Base-by-base conservation (phyloP, 2,329 filamentous ascomycete species). In the Alternaria ethzedia region DNA sequence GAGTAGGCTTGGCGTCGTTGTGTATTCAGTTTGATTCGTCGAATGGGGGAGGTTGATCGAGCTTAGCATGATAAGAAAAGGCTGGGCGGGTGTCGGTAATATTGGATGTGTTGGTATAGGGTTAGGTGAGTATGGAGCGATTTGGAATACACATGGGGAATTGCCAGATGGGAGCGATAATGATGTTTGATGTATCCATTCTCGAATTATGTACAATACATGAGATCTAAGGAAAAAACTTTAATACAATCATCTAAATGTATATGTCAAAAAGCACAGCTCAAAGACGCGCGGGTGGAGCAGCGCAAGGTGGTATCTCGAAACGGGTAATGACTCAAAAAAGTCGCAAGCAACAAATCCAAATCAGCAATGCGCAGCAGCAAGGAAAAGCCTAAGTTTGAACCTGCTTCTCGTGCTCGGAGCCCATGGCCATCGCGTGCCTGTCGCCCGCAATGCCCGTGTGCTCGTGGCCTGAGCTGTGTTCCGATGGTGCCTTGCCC, bases 391-490 rank as follows among this genome's bases (percentile, higher is more conserved):
- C 32, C 57, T 64, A 67, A 23, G 63, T 61, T 7, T 59, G 61
- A 9, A 54, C 61, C 50, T 66, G 63, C 66, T 74, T 74, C 67
- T 74, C 70, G 73, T 85, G 81, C 72, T 86, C 84, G 10, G 63
- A 23, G 3, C 75, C 74, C 56, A 81, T 82, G 17, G 83, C 83
- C 32, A 86, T 67, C 15, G 78, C 86, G 61, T 87, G 86, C 43
- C 86, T 80, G 66, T 87, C 85, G 23, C 86, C 86, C 23, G 74
- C 81, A 47, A 87, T 81, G 21, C 81, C 83, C 6, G 82, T 84
- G 74, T 85, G 84, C 26, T 80, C 79, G 58, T 82, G 66, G 12
- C 81, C 80, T 54, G 78, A 79, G 72, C 75, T 77, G 49, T 52
- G 49, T 65, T 83, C 82, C 58, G 83, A 80, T 25, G 84, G 78